These are phyloP conservation scores for Tolypocladium tropicale DNA, from an alignment of 2,329 filamentous ascomycete species.

Conservation along the genomic window DNA sequence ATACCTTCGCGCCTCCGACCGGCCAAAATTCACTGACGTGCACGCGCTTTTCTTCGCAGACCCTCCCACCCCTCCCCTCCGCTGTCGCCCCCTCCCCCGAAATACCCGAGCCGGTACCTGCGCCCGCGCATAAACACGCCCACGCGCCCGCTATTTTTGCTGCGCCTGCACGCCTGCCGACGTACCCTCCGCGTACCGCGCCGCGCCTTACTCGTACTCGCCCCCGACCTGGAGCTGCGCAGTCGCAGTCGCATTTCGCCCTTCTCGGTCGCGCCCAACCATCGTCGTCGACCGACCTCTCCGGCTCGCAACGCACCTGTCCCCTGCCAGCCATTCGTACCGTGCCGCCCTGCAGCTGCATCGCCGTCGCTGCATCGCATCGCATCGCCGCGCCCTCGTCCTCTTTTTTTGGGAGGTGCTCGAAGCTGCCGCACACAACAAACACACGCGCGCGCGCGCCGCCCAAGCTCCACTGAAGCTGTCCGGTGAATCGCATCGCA, in stretches of 20 bases:
- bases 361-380: not conserved
- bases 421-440: not conserved
- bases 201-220: not conserved
- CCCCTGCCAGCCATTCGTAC: not conserved
- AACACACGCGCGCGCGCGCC: not conserved
- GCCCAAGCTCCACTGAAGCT: not conserved
- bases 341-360: not conserved
- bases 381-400: no score
- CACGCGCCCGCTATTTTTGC: not conserved
- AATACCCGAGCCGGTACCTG: conserved; percentile 10
- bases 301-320: not conserved
- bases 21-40: conserved; percentile 32
- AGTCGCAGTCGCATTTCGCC: conserved; percentile 1
- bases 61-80: conserved; percentile 18
- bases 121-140: not conserved
- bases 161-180: not conserved
- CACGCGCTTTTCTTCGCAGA: conserved; percentile 35
- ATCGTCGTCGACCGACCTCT: not conserved
- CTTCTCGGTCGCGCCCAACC: conserved; percentile 7
- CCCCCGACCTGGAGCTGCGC: not conserved
- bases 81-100: conserved; percentile 8
- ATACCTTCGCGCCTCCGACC: conserved; percentile 35
- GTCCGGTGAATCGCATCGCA: not conserved
- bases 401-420: not conserved
- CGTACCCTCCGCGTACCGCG: conserved; percentile 1